phyloP scores from a whole-genome alignment of 345 rosid genomes.

The Euphorbia pulcherrima region DNA sequence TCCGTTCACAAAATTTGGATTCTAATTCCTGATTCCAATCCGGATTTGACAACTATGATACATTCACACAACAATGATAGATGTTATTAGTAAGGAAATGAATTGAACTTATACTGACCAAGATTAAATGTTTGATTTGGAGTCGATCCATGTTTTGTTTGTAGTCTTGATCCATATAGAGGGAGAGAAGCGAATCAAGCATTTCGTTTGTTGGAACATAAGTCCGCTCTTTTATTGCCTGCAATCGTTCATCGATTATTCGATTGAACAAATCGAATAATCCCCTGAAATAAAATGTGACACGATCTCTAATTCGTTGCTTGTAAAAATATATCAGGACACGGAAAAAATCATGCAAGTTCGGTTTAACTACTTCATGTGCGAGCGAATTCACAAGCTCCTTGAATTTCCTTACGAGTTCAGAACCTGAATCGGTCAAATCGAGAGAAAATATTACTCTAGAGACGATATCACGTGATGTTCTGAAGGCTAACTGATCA shows the following conservation, averaged over 20 bases:
- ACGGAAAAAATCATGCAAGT: conserved; percentile 44
- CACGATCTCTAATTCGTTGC: conserved; percentile 33
- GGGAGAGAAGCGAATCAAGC: conserved; percentile 34
- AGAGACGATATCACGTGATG: conserved; percentile 36
- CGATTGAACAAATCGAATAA: conserved; percentile 23
- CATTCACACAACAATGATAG: too few relatives aligned
- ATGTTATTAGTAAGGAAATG: too few relatives aligned
- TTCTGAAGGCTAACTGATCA: conserved; percentile 35
- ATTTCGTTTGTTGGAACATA: conserved; percentile 21
- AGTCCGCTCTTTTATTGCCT: conserved; percentile 3
- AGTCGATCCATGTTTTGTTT: background rate
- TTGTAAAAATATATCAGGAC: conserved; percentile 34
- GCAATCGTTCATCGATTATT: conserved; percentile 29
- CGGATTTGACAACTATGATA: too few relatives aligned
- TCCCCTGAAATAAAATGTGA: conserved; percentile 6
- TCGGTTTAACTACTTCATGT: conserved; percentile 40
- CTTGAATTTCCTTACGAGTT: conserved; percentile 29
- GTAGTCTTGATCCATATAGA: conserved; percentile 12
- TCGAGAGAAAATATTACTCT: conserved; percentile 41
- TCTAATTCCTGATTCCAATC: too few relatives aligned
- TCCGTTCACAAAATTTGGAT: too few relatives aligned
- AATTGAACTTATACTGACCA: background rate
- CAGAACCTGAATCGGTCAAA: conserved; percentile 28
- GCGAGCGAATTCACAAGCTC: conserved; percentile 26
- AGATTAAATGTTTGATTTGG: conserved; percentile 18